Conservation (phyloP, 768 basidiomycete species). For the Lactarius evosmus region DNA sequence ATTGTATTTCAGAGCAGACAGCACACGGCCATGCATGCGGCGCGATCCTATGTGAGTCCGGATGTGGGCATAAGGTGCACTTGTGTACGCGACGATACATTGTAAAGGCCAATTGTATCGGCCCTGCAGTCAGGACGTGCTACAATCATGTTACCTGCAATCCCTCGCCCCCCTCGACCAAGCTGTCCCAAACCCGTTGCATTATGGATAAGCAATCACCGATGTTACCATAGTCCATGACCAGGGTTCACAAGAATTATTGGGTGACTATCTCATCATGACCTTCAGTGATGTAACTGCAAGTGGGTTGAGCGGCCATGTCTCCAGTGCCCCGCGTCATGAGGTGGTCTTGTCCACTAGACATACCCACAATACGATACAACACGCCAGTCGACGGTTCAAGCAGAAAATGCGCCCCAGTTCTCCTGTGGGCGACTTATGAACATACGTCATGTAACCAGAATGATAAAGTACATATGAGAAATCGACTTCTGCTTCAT, state of each 20-base stretch:
- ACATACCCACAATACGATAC: background rate
- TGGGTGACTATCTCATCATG: background rate
- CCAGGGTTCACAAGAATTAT: background rate
- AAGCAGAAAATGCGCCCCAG: background rate
- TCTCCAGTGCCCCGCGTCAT: background rate
- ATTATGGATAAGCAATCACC: background rate
- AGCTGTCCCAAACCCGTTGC: background rate
- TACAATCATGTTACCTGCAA: background rate
- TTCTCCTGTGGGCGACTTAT: background rate
- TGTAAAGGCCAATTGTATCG: background rate
- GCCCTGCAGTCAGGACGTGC: background rate
- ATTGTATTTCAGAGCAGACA: conserved; percentile 1
- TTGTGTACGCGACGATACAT: background rate
- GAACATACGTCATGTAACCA: background rate
- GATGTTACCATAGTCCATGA: background rate
- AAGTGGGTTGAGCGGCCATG: background rate
- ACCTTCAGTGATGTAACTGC: background rate
- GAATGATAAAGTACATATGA: background rate
- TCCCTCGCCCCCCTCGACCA: background rate
- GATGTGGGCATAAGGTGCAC: background rate
- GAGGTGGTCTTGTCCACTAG: background rate
- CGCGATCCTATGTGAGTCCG: background rate
- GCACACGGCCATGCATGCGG: background rate
- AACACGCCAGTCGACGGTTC: background rate
- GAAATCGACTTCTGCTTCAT: background rate